phyloP scores from a whole-genome alignment of 495 filamentous ascomycete genomes.

The Penicillium tannophilum region DNA sequence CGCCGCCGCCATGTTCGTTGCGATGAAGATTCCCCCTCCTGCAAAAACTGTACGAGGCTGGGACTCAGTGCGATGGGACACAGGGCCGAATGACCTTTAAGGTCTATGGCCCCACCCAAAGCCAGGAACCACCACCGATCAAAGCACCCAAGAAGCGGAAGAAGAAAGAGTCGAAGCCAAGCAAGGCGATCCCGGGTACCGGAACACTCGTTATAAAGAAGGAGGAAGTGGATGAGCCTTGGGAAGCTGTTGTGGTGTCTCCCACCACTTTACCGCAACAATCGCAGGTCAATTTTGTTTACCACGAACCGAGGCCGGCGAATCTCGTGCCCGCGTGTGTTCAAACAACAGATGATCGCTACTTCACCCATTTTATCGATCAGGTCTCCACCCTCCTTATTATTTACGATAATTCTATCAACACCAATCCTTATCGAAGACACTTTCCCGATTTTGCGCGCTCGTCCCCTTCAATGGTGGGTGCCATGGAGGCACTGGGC shows the following conservation, averaged over 20 bases:
- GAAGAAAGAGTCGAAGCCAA: constrained; percentile 19
- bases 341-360: constrained; percentile 35
- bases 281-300: constrained; percentile 12
- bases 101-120: constrained; percentile 39
- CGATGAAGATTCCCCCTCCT: constrained; percentile 45
- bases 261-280: constrained; percentile 22
- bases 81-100: constrained; percentile 48
- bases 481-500: constrained; percentile 47
- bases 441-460: constrained; percentile 41
- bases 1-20: constrained; percentile 47
- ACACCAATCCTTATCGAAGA: constrained; percentile 40
- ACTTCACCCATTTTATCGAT: constrained; percentile 42
- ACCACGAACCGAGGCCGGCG: constrained; percentile 30
- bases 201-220: constrained; percentile 15
- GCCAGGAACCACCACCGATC: constrained; percentile 14
- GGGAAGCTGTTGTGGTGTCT: constrained; percentile 27
- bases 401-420: constrained; percentile 41
- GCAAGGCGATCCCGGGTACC: constrained; percentile 16
- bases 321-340: constrained; percentile 28
- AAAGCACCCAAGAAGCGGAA: constrained; percentile 24
- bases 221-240: constrained; percentile 4
- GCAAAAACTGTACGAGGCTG: constrained; percentile 44
- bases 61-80: constrained; percentile 42
- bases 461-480: constrained; percentile 41
- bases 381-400: constrained; percentile 40